These are phyloP conservation scores for Pyrrhoderma noxium DNA, from an alignment of 1,284 basidiomycete genomes.

Conservation along the genomic window DNA sequence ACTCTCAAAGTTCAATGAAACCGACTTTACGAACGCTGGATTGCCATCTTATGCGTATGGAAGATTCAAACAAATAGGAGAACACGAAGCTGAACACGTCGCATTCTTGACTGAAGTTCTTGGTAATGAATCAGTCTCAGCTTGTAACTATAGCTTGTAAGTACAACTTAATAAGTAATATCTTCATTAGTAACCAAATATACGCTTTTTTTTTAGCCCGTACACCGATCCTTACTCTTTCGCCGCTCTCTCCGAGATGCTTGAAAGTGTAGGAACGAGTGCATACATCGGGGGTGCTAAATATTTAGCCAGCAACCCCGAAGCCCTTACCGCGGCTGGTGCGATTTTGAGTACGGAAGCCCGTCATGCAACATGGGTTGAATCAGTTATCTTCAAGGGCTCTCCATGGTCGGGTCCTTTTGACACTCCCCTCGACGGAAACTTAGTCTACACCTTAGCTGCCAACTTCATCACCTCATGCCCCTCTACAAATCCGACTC, in stretches of 20 bases:
- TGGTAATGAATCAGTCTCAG: conserved; percentile 34
- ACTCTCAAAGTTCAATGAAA: conserved; percentile 37
- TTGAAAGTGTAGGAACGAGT: conserved; percentile 37
- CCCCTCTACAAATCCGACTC: conserved; percentile 28
- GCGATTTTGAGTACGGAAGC: conserved; percentile 38
- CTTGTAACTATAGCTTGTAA: conserved; percentile 34
- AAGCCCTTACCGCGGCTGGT: conserved; percentile 31
- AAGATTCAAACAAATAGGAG: conserved; percentile 30
- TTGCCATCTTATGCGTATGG: conserved; percentile 43
- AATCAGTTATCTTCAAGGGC: conserved; percentile 38
- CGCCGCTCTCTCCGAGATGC: conserved; percentile 32
- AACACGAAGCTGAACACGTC: conserved; percentile 33
- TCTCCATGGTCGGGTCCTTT: conserved; percentile 51
- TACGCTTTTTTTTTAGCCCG: conserved; percentile 22
- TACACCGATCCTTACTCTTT: conserved; percentile 28
- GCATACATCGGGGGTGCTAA: conserved; percentile 37
- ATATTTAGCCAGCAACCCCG: conserved; percentile 23
- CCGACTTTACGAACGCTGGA: conserved; percentile 47
- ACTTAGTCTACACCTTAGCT: conserved; percentile 24
- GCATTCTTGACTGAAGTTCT: conserved; percentile 37
- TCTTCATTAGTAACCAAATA: conserved; percentile 21
- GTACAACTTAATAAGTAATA: background rate
- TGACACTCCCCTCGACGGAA: conserved; percentile 32
- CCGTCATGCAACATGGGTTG: conserved; percentile 46
- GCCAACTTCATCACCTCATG: conserved; percentile 31